Evolutionary conservation across 306 rosid genomes (phyloP).

Genomic region (Fragaria nilgerrensis): DNA sequence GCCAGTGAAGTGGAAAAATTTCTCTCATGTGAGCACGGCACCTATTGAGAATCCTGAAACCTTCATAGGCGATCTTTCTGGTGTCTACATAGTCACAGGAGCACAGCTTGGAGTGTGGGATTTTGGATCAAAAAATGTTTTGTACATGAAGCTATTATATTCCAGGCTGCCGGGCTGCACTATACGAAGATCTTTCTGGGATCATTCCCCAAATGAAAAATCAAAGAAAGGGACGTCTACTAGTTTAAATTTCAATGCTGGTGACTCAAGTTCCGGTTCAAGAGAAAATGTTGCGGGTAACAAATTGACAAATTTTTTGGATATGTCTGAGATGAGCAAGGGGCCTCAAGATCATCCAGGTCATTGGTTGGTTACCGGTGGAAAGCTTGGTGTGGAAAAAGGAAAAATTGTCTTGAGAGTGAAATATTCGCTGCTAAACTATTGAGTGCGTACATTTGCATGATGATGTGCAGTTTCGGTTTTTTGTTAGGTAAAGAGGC

Average conservation of each 20-base stretch:
- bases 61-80: slow-evolving; percentile 56
- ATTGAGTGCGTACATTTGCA: slow-evolving; percentile 43
- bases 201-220: slow-evolving; percentile 45
- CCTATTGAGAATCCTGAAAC: slow-evolving; percentile 76
- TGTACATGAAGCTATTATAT: slow-evolving; percentile 79
- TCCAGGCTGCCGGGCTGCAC: slow-evolving; percentile 75
- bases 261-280: slow-evolving; percentile 40
- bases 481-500: slow-evolving; percentile 31
- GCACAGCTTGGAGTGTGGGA: slow-evolving; percentile 93
- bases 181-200: slow-evolving; percentile 74
- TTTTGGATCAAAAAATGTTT: slow-evolving; percentile 68
- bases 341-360: slow-evolving; percentile 76
- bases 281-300: slow-evolving; percentile 40
- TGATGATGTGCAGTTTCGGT: slow-evolving; percentile 42
- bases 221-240: slow-evolving; percentile 27
- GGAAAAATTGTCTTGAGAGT: slow-evolving; percentile 73
- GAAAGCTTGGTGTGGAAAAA: slow-evolving; percentile 80
- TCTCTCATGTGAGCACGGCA: slow-evolving; percentile 83
- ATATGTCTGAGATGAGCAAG: slow-evolving; percentile 60
- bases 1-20: slow-evolving; percentile 81
- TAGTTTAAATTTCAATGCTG: slow-evolving; percentile 25
- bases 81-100: slow-evolving; percentile 68
- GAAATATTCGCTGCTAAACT: slow-evolving; percentile 77
- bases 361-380: slow-evolving; percentile 89
- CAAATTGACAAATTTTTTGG: slow-evolving; percentile 56